Conservation (phyloP, 169 alveolate genomes). For the Plasmodium vinckei region DNA sequence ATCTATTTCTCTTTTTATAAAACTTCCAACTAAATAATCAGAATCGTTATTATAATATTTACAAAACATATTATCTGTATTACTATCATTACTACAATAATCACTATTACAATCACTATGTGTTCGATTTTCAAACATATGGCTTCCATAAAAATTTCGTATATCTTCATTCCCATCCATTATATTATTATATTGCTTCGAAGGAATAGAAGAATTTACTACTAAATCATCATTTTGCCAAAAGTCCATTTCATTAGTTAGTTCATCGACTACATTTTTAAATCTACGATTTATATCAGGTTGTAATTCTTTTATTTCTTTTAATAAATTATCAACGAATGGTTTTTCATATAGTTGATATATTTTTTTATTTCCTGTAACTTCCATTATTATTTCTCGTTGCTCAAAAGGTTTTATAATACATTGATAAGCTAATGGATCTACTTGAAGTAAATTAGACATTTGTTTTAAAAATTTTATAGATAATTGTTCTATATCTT, state of each 20-base stretch:
- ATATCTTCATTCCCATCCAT: not conserved
- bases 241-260: constrained; percentile 69
- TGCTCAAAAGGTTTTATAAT: constrained; percentile 56
- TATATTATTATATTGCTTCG: not conserved
- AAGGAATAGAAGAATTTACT: constrained; percentile 4
- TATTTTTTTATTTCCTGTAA: constrained; percentile 56
- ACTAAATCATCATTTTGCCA: constrained; percentile 63
- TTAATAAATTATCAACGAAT: constrained; percentile 61
- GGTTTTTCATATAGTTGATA: constrained; percentile 60
- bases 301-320: constrained; percentile 39
- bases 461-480: constrained; percentile 44
- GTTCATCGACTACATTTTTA: constrained; percentile 66
- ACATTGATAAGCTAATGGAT: constrained; percentile 65
- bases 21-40: constrained; percentile 10
- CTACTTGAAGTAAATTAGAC: constrained; percentile 45
- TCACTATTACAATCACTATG: constrained; percentile 17
- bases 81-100: constrained; percentile 4
- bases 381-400: constrained; percentile 41
- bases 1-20: constrained; percentile 54
- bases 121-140: not conserved
- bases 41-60: not conserved
- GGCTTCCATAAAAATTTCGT: not conserved
- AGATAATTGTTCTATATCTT: constrained; percentile 49
- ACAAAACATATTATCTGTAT: not conserved
- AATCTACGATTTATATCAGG: constrained; percentile 29